These are phyloP conservation scores for Rostrohypoxylon terebratum DNA, from an alignment of 495 filamentous ascomycete species.

Conservation along the genomic window DNA sequence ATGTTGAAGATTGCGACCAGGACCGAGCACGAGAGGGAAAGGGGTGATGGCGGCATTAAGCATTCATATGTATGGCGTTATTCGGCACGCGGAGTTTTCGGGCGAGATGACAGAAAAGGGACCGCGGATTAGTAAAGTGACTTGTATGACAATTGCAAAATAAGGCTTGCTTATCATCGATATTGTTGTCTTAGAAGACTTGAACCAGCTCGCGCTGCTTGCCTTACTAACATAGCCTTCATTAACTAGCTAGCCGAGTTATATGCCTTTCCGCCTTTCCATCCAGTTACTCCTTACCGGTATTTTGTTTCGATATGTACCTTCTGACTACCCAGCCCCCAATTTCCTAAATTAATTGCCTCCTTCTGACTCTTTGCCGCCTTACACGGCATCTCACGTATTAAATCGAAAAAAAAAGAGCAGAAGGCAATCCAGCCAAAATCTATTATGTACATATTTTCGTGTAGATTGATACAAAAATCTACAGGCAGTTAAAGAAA, in stretches of 20 bases:
- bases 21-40: conserved; percentile 30
- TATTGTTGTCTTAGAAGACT: conserved; percentile 33
- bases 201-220: conserved; percentile 35
- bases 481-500: neutral
- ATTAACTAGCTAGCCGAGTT: conserved; percentile 34
- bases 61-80: conserved; percentile 48
- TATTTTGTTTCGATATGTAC: neutral
- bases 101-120: conserved; percentile 35
- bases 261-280: conserved; percentile 22
- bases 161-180: conserved; percentile 28
- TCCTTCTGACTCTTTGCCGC: neutral
- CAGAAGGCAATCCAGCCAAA: neutral
- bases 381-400: neutral
- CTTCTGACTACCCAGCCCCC: neutral
- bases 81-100: conserved; percentile 38
- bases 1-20: conserved; percentile 41
- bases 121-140: conserved; percentile 31
- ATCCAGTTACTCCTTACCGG: neutral
- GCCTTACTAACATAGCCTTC: conserved; percentile 41
- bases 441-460: neutral
- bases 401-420: neutral
- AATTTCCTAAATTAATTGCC: neutral
- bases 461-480: neutral
- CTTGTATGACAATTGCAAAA: conserved; percentile 38
- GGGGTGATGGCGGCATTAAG: conserved; percentile 38